A percentile compares a stretch with the other conserved stretches of the same genome.
phyloP scores from a whole-genome alignment of 225 moss, liverwort and hornwort species.

The Polytrichum commune region DNA sequence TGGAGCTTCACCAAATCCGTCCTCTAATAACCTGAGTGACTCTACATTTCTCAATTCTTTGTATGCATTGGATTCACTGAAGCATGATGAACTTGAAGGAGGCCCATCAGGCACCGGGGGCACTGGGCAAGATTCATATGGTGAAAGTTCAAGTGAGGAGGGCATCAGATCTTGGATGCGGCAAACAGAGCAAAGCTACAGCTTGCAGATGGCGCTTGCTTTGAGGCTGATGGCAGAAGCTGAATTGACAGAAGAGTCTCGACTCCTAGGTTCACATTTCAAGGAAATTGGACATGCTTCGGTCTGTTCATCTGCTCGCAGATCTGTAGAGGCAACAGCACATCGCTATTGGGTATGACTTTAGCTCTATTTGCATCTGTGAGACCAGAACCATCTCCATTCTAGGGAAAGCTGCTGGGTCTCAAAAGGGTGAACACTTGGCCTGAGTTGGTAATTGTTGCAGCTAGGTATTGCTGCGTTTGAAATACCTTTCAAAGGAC shows the following conservation, averaged over 20 bases:
- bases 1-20: constrained; percentile 13
- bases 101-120: constrained; percentile 3
- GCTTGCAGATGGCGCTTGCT: constrained; percentile 52
- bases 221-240: constrained; percentile 51
- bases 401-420: no score
- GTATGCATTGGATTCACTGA: constrained; percentile 9
- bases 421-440: no score
- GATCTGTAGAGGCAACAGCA: constrained; percentile 56
- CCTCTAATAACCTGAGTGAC: constrained; percentile 17
- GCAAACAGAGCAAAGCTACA: constrained; percentile 46
- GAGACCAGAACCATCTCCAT: no score
- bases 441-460: no score
- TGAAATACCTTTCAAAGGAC: no score
- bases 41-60: constrained; percentile 23
- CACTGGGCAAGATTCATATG: constrained; percentile 4
- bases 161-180: constrained; percentile 40
- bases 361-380: background rate
- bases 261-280: constrained; percentile 40
- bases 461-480: no score
- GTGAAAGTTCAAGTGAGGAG: constrained; percentile 11
- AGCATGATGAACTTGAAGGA: constrained; percentile 1
- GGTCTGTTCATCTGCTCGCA: constrained; percentile 36
- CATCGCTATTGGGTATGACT: constrained; percentile 52
- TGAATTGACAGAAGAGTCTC: constrained; percentile 44
- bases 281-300: constrained; percentile 21